These are phyloP conservation scores for Backusella luteola DNA, from an alignment of 192 early-diverging fungal species.

Conservation along the genomic window DNA sequence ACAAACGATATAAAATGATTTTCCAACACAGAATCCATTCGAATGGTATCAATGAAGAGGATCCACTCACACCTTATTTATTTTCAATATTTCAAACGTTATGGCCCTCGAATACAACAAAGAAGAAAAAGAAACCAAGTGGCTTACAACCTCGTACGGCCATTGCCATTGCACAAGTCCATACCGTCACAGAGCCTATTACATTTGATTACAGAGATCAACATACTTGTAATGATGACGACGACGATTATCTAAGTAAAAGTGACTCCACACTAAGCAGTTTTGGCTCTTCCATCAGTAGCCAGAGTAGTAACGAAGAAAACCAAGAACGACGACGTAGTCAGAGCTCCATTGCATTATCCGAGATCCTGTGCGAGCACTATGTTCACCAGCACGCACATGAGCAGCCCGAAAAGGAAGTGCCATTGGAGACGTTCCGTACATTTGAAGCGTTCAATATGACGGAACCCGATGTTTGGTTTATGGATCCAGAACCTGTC, in stretches of 20 bases:
- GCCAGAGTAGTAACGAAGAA: neutral
- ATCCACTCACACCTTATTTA: neutral
- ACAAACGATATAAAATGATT: neutral
- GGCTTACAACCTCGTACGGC: neutral
- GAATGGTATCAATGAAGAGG: neutral
- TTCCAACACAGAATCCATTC: neutral
- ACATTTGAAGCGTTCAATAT: conserved; percentile 8
- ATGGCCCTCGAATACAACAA: neutral
- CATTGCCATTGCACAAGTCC: neutral
- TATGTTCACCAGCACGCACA: neutral
- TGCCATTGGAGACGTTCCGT: conserved; percentile 12
- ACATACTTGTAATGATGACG: neutral
- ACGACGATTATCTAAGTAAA: neutral
- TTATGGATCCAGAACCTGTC: neutral
- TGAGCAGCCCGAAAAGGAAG: neutral
- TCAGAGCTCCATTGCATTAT: conserved; percentile 5
- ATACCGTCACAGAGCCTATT: neutral
- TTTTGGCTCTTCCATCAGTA: neutral
- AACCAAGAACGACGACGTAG: neutral
- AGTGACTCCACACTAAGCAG: neutral
- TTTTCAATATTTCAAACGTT: neutral
- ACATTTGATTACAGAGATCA: neutral
- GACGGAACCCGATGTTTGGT: neutral
- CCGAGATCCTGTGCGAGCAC: conserved; percentile 11
- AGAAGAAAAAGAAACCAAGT: neutral